A percentile compares a stretch with the other conserved stretches of the same genome.
phyloP scores from a whole-genome alignment of 2,329 filamentous ascomycete genomes.

The Sclerotinia sclerotiorum region DNA sequence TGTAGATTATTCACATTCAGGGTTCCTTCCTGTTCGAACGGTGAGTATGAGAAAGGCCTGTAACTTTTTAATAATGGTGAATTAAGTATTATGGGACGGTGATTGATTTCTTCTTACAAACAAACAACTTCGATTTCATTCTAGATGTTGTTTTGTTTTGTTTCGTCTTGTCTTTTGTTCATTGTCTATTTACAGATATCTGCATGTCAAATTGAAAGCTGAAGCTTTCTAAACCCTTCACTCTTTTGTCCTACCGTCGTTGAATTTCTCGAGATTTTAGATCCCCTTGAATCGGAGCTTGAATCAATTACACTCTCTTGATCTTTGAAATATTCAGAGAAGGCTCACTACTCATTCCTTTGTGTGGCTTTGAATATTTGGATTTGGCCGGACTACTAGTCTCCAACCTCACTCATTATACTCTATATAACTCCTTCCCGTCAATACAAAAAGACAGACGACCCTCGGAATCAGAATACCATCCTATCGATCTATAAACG shows the following conservation, averaged over 20 bases:
- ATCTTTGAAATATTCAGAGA: neutral
- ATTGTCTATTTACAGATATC: neutral
- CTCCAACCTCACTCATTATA: neutral
- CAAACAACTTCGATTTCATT: neutral
- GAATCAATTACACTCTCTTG: neutral
- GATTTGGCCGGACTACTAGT: neutral
- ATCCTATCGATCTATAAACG: neutral
- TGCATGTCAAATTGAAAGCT: neutral
- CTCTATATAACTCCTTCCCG: neutral
- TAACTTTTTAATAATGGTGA: neutral
- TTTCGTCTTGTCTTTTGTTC: neutral
- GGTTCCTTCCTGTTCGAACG: slow-evolving; percentile 13
- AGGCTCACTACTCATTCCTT: neutral
- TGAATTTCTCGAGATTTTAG: neutral
- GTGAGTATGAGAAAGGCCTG: slow-evolving; percentile 1
- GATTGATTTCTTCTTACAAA: neutral
- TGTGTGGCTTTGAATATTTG: neutral
- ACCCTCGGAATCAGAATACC: neutral
- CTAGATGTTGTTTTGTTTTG: neutral
- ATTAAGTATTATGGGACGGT: neutral
- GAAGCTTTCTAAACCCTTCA: neutral
- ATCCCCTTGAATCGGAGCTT: neutral
- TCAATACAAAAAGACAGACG: neutral
- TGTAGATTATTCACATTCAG: slow-evolving; percentile 8
- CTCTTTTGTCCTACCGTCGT: neutral